Evolutionary conservation across 352 stramenopile species (phyloP), one percentile per base, ranked within the genome.

Genomic region (Globisporangium iwayamae): DNA sequence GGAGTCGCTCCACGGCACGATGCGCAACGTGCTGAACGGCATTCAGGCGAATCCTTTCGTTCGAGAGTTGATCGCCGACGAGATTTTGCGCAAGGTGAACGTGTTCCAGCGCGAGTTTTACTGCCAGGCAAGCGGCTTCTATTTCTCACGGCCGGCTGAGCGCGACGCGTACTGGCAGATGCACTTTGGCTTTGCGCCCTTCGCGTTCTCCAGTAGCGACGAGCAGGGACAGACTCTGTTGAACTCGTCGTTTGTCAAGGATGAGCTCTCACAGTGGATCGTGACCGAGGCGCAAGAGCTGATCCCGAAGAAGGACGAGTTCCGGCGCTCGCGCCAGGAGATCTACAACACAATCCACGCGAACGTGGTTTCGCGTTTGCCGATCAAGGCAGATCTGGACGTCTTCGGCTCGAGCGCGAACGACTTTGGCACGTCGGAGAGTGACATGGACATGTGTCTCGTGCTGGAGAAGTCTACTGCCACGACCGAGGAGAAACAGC

Each of bases 331-430:
- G 28, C 80, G 85, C 1, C 82, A 91, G 64, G 68, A 70, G 13
- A 91, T 94, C 63, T 91, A 89, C 56, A 76, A 91, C 22, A 68
- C 81, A 11, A 59, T 94, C 13, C 72, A 86, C 52, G 64, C 59
- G n/a, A 62, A 91, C 3, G 79, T 93, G 14, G 76, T 90, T 5
- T 66, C 75, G 7, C 80, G 85, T 64, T 65, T 89, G n/a, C 72
- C 74, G 20, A 74, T 82, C 39, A 59, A 76, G 28, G 82, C 77
- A 18, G 76, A 88, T 20, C 60, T 96, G 41, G 85, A 92, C 51
- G 83, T 96, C 18, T 99, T 99, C 79, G 97, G 97, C 4, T 99
- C 96, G 18, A 98, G 89, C 46, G 91, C 89, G 2, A 99, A 99
- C 72, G 93, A 97, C 59, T 99, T 99, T 76, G 97, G 97, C 41